These are phyloP conservation scores for Aureobasidium subglaciale DNA, from an alignment of 2,329 filamentous ascomycete species.

Conservation along the genomic window DNA sequence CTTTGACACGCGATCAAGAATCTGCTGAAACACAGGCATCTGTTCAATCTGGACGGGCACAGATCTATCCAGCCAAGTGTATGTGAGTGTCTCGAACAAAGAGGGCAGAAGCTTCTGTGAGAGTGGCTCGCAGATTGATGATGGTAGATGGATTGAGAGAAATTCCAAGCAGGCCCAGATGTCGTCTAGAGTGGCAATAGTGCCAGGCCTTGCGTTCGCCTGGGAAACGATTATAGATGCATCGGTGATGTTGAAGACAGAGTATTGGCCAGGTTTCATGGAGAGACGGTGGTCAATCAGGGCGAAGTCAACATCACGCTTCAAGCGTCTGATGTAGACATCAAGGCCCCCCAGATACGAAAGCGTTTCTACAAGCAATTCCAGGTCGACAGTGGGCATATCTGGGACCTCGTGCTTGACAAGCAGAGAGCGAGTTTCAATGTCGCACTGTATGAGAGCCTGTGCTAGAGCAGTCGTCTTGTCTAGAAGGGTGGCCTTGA, in stretches of 20 bases:
- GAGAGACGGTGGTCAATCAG: constrained; percentile 25
- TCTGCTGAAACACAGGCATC: constrained; percentile 63
- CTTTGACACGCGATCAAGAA: constrained; percentile 55
- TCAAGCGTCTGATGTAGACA: constrained; percentile 17
- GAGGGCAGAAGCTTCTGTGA: constrained; percentile 64
- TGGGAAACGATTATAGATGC: constrained; percentile 22
- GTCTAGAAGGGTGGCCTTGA: constrained; percentile 30
- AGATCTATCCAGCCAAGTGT: constrained; percentile 65
- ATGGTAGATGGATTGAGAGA: constrained; percentile 44
- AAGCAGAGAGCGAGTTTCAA: constrained; percentile 46
- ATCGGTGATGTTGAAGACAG: constrained; percentile 20
- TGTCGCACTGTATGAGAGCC: constrained; percentile 57
- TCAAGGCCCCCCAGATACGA: constrained; percentile 23
- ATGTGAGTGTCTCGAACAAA: constrained; percentile 61
- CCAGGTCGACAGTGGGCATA: constrained; percentile 17
- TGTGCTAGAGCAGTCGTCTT: constrained; percentile 66
- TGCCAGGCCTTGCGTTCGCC: neutral
- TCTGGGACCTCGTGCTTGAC: constrained; percentile 45
- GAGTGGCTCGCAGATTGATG: constrained; percentile 45
- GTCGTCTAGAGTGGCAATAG: constrained; percentile 35
- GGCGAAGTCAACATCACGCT: constrained; percentile 25
- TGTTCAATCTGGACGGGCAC: constrained; percentile 69
- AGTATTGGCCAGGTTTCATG: constrained; percentile 18
- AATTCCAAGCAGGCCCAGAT: constrained; percentile 43
- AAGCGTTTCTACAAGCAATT: constrained; percentile 12